Evolutionary conservation across 2,329 filamentous ascomycete genomes (phyloP).

Genomic region (Talaromyces rugulosus): DNA sequence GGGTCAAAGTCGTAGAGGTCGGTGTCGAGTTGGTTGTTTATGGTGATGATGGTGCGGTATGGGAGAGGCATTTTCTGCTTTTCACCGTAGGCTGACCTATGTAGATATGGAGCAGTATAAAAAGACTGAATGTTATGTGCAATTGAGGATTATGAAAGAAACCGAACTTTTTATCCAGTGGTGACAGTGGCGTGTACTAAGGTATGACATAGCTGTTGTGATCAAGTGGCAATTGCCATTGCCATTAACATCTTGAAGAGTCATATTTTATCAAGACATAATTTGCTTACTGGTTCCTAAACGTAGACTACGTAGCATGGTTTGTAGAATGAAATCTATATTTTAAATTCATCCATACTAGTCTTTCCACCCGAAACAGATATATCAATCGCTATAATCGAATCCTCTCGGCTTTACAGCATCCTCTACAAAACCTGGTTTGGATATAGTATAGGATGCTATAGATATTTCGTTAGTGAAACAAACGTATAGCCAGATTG

Average conservation of each 20-base stretch:
- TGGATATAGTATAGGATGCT: not conserved
- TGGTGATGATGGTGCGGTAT: slow-evolving; percentile 12
- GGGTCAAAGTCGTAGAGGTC: slow-evolving; percentile 10
- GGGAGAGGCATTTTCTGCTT: slow-evolving; percentile 9
- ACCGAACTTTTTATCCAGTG: not conserved
- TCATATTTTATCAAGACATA: not conserved
- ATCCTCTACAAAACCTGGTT: not conserved
- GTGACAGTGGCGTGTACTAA: not conserved
- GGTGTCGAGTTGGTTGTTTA: slow-evolving; percentile 8
- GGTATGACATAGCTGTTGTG: not conserved
- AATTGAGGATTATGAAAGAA: not conserved
- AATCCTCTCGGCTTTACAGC: not conserved
- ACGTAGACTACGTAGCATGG: not conserved
- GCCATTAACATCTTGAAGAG: not conserved
- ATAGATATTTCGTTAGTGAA: not conserved
- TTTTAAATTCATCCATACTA: not conserved
- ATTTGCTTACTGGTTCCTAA: too few relatives aligned
- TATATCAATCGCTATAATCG: not conserved
- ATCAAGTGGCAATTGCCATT: not conserved
- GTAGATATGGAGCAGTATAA: not conserved
- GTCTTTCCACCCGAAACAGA: not conserved
- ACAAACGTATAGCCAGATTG: not conserved
- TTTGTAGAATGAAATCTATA: not conserved
- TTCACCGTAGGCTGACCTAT: not conserved
- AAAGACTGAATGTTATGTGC: not conserved